A percentile compares a stretch with the other conserved stretches of the same genome.
Evolutionary conservation across 345 rosid genomes (phyloP).

Genomic region (Ailanthus altissimus): DNA sequence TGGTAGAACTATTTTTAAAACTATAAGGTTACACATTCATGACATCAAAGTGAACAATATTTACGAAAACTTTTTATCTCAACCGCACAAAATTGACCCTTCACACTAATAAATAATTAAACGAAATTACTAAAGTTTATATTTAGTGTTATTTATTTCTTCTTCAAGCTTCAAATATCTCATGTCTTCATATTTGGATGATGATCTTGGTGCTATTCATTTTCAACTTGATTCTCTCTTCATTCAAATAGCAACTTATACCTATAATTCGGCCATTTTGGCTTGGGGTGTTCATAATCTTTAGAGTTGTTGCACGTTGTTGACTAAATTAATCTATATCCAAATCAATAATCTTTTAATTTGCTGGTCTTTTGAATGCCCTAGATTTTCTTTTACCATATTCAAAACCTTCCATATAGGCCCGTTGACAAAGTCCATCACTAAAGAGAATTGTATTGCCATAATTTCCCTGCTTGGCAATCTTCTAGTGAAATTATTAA

Average conservation of each 20-base stretch:
- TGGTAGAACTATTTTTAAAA: too few relatives aligned
- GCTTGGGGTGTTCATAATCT: neutral
- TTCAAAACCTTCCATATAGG: conserved; percentile 6
- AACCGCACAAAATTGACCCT: too few relatives aligned
- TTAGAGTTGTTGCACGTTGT: neutral
- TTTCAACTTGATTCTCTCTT: neutral
- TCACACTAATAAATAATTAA: too few relatives aligned
- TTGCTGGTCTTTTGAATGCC: neutral
- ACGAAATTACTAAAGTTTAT: too few relatives aligned
- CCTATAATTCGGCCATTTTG: neutral
- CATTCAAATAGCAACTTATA: neutral
- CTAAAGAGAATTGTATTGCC: neutral
- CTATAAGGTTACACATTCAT: too few relatives aligned
- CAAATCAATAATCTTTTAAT: neutral
- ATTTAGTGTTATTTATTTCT: neutral
- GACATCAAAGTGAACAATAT: too few relatives aligned
- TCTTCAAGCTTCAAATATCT: neutral
- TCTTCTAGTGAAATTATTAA: conserved; percentile 10
- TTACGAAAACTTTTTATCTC: too few relatives aligned
- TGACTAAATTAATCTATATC: conserved; percentile 4
- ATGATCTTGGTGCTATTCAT: conserved; percentile 3
- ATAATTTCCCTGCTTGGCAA: neutral
- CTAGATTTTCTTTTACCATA: neutral
- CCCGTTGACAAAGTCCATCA: conserved; percentile 10
- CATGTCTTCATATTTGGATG: neutral